A percentile compares a stretch with the other conserved stretches of the same genome.
phyloP scores from a whole-genome alignment of 208 protist genomes.

The Leptomonas pyrrhocoris region DNA sequence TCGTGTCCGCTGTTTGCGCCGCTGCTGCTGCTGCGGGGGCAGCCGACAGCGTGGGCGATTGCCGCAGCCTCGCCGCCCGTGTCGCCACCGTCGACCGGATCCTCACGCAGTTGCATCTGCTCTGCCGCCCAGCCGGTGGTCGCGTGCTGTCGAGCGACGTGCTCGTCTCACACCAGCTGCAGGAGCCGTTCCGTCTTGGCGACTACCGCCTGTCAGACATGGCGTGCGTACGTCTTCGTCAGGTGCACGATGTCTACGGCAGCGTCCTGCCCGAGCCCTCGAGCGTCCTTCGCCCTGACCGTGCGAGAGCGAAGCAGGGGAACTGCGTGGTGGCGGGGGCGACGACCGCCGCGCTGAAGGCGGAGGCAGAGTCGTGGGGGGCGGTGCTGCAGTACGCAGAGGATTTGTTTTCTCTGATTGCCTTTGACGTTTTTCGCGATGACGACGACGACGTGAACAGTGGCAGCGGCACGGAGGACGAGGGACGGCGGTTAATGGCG shows the following conservation, averaged over 20 bases:
- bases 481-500: not conserved
- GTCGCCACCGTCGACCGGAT: slow-evolving; percentile 11
- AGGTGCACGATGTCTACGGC: slow-evolving; percentile 39
- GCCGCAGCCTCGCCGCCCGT: not conserved
- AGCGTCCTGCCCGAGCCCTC: slow-evolving; percentile 9
- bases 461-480: not conserved
- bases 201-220: slow-evolving; percentile 65
- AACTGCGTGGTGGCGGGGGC: not conserved
- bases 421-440: slow-evolving; percentile 41
- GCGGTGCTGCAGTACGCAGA: slow-evolving; percentile 46
- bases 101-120: slow-evolving; percentile 15
- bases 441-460: not conserved
- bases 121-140: slow-evolving; percentile 23
- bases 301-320: not conserved
- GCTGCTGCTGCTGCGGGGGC: not conserved
- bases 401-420: slow-evolving; percentile 44
- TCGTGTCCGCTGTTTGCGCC: not conserved
- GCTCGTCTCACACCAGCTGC: slow-evolving; percentile 59
- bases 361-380: slow-evolving; percentile 57
- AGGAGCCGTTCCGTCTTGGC: slow-evolving; percentile 52
- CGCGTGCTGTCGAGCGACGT: slow-evolving; percentile 47
- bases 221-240: slow-evolving; percentile 37
- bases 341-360: slow-evolving; percentile 23
- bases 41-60: not conserved
- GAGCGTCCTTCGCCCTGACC: not conserved